Evolutionary conservation across 768 basidiomycete genomes (phyloP).

Genomic region (Russula abietina): DNA sequence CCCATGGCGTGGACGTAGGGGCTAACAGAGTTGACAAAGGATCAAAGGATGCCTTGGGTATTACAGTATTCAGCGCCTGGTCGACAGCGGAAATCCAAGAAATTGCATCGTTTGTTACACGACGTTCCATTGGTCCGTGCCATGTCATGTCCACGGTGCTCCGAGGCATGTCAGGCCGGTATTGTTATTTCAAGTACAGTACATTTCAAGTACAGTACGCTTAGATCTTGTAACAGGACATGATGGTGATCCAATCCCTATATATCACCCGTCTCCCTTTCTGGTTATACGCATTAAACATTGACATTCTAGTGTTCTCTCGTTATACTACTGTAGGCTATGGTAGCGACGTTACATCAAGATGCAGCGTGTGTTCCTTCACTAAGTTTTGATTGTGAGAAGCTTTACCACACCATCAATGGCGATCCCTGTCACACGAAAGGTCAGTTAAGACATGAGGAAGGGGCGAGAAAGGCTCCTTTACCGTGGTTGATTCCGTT

Average conservation of each 20-base stretch:
- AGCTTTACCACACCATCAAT: constrained; percentile 49
- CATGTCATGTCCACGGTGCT: no score
- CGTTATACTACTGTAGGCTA: not conserved
- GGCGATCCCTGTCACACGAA: constrained; percentile 46
- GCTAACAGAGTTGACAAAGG: not conserved
- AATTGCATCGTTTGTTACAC: no score
- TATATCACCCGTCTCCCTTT: not conserved
- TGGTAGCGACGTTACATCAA: not conserved
- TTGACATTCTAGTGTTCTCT: not conserved
- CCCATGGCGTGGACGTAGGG: not conserved
- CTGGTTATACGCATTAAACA: no score
- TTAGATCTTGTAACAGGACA: not conserved
- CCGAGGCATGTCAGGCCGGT: not conserved
- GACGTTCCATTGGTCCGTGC: no score
- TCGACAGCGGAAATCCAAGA: no score
- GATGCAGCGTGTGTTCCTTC: constrained; percentile 6
- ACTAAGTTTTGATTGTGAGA: constrained; percentile 46
- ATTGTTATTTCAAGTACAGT: not conserved
- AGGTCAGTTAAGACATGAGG: not conserved
- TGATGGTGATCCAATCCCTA: not conserved
- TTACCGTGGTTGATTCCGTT: constrained; percentile 46
- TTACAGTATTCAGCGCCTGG: not conserved
- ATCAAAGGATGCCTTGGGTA: not conserved
- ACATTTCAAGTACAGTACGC: not conserved
- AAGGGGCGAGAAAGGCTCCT: not conserved